These are phyloP conservation scores for Russula griseocarnosa DNA, from an alignment of 768 basidiomycete species.

Conservation along the genomic window DNA sequence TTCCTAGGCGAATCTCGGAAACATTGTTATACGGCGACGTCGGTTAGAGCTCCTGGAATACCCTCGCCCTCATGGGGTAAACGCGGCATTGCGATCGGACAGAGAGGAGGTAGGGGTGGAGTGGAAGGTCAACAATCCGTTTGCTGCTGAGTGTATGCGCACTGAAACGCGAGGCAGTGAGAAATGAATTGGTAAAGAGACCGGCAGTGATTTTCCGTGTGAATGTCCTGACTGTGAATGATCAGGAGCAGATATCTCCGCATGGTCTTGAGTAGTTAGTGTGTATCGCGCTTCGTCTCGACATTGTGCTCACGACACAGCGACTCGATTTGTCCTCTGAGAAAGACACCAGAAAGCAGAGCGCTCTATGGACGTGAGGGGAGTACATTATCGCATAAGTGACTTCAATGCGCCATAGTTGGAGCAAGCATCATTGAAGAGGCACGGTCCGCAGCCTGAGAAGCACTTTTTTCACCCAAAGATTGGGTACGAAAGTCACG, in stretches of 20 bases:
- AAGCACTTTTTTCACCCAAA: conserved; percentile 1
- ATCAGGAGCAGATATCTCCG: neutral
- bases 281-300: neutral
- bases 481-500: neutral
- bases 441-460: neutral
- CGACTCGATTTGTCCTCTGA: neutral
- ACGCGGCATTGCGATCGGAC: neutral
- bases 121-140: neutral
- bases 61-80: neutral
- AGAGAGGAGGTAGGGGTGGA: neutral
- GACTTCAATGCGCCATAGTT: neutral
- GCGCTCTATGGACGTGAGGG: neutral
- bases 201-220: neutral
- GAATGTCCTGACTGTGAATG: neutral
- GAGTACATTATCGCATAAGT: too few relatives aligned
- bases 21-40: neutral
- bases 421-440: conserved; percentile 1
- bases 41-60: neutral
- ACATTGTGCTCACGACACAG: neutral
- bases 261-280: neutral
- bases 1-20: neutral
- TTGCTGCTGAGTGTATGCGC: neutral
- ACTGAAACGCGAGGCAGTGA: neutral
- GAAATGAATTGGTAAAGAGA: neutral
- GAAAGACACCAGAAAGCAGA: neutral